Base-by-base conservation (phyloP, 2,329 filamentous ascomycete genomes). In the Hymenoscyphus linearis region DNA sequence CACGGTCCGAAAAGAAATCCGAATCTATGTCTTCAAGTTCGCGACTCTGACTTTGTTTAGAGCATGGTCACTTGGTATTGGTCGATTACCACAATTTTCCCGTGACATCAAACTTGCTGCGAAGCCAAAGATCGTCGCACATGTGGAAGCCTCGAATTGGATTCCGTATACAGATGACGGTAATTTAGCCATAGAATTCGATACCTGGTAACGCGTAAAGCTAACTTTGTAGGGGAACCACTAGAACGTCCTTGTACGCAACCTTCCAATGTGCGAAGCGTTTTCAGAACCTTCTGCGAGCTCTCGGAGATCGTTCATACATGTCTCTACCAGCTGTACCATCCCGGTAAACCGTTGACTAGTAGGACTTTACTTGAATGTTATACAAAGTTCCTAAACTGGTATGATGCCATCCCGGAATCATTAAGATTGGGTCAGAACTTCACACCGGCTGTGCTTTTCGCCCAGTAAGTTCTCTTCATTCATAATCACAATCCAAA, bases 271-370 rank as follows among this genome's bases (percentile, higher is more conserved):
- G 85, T 90, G 35, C 79, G 87, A 26, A 86, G 85, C 1, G 83
- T 88, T 5, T 87, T 85, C 71, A 85, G 84, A 72, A 84, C 86
- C 65, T 87, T 90, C 66, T 88, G 86, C 69, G 85, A 87, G 68
- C 79, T 92, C 57, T 90, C 86, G 64, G 87, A 91, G 73, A 81
- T 91, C 1, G 85, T 90, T 1, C 89, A 90, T 71, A 82, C 88
- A 77, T 73, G 62, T n/a, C 40, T 68, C 25, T 72, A 70, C 69
- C 81, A 88, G 44, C 80, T 91, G n/a, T 88, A 90, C 70, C 86
- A 88, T 3, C 88, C 89, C 0, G 85, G 83, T 14, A 80, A 82
- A 60, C 83, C 83, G 4, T 78, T 91, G 52, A 88, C 84, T 0
- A 85, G 85, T 65, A 80, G 82, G 44, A 82, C 84, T 44, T 76